Evolutionary conservation across 2,329 filamentous ascomycete genomes (phyloP).

Genomic region (Fusarium devonianum): DNA sequence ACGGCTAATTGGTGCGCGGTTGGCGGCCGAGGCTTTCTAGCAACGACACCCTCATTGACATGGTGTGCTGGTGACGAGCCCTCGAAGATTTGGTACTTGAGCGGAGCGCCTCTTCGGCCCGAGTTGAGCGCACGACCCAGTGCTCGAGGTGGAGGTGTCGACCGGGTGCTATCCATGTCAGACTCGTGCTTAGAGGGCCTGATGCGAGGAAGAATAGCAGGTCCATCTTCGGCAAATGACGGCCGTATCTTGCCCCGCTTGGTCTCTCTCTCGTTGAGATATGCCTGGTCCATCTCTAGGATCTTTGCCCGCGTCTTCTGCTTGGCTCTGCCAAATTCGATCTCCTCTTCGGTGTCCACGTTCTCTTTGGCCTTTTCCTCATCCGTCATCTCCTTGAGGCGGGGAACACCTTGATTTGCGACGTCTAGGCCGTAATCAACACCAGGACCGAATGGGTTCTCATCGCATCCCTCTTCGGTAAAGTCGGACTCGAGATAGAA

Average conservation of each 20-base stretch:
- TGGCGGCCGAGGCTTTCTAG: constrained; percentile 73
- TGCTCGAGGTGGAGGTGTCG: constrained; percentile 51
- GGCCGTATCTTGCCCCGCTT: constrained; percentile 59
- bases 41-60: constrained; percentile 62
- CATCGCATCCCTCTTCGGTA: constrained; percentile 81
- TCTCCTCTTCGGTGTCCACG: constrained; percentile 74
- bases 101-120: constrained; percentile 53
- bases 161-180: constrained; percentile 54
- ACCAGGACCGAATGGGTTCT: constrained; percentile 86
- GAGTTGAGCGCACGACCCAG: constrained; percentile 41
- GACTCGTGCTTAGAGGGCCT: constrained; percentile 67
- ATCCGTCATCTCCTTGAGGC: constrained; percentile 68
- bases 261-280: constrained; percentile 66
- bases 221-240: constrained; percentile 58
- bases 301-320: constrained; percentile 78
- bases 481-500: constrained; percentile 98
- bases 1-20: constrained; percentile 85
- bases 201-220: constrained; percentile 68
- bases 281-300: constrained; percentile 76
- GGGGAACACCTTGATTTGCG: constrained; percentile 73
- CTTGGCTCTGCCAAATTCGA: constrained; percentile 75
- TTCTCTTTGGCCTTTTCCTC: constrained; percentile 75
- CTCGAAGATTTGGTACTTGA: constrained; percentile 68
- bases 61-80: constrained; percentile 66
- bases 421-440: constrained; percentile 71